These are phyloP conservation scores for Davidsoniella virescens DNA, from an alignment of 2,329 filamentous ascomycete species.

Conservation along the genomic window DNA sequence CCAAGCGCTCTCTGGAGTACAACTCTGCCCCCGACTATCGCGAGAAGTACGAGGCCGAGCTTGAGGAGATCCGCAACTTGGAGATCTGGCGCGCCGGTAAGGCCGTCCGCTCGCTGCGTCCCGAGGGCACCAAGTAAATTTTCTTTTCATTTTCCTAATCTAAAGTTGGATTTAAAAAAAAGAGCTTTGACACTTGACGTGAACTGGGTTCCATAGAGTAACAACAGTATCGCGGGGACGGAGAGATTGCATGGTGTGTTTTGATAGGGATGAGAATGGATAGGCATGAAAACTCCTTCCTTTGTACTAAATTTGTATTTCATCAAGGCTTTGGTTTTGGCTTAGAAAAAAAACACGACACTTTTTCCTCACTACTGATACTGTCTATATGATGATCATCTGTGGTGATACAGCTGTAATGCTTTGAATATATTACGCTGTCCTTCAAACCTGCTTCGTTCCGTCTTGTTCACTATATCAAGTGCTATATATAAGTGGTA, in stretches of 20 bases:
- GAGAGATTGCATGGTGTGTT: constrained; percentile 6
- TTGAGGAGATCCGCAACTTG: constrained; percentile 92
- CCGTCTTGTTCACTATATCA: no score
- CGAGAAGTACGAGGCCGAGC: constrained; percentile 92
- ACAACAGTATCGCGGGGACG: constrained; percentile 11
- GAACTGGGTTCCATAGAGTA: constrained; percentile 6
- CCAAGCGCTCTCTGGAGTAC: constrained; percentile 90
- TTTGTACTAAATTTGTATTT: constrained; percentile 13
- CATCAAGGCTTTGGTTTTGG: constrained; percentile 9
- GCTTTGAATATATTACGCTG: no score
- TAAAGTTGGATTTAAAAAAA: background rate
- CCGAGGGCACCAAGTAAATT: constrained; percentile 67
- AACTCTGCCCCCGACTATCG: constrained; percentile 94
- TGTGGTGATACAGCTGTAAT: background rate
- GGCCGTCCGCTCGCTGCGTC: constrained; percentile 77
- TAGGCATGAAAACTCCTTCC: constrained; percentile 4
- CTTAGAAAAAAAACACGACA: constrained; percentile 8
- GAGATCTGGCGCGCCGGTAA: constrained; percentile 99
- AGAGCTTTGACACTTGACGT: background rate
- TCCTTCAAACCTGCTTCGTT: no score
- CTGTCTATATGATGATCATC: background rate
- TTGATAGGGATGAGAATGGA: constrained; percentile 9
- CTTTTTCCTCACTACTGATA: constrained; percentile 1
- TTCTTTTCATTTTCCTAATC: background rate
- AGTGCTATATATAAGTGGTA: no score